Base-by-base conservation (phyloP, 495 filamentous ascomycete genomes). In the Oleoguttula mirabilis region DNA sequence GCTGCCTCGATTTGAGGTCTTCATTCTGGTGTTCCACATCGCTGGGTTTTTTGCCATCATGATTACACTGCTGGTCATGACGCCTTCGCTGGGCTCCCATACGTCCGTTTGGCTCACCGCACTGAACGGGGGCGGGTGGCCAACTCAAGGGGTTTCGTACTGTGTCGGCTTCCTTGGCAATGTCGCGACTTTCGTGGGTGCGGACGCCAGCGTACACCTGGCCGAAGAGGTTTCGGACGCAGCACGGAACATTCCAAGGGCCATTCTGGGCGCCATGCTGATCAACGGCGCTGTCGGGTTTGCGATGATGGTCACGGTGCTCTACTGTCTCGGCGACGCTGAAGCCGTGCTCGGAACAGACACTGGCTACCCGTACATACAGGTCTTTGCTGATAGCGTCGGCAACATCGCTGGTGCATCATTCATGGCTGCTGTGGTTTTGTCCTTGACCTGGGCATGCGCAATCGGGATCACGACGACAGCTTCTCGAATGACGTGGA, bases 281-380 rank as follows among this genome's bases (percentile, higher is more conserved):
- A 43, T 53, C 40, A 55, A 53, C 25, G 41, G 44, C 10, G 23
- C 15, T 7, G 39, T 50, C 2, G 47, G 35, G 10, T 43, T 49
- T 23, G 37, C 39, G 12, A 51, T 53, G 39, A 37, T 51, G 41
- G 33, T 55, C 21, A 41, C 47, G 1, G 21, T 55, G 16, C 40
- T 79, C 54, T 78, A 73, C 61, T 67, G 64, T 39, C 62, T 77
- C 28, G 60, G 52, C 22, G 62, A 77, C 45, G 49, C 75, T 3
- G 44, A 60, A 21, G 48, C 48, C 0, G 54, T 79, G 0, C 43
- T 69, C 24, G 59, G 59, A 31, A 67, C 71, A 2, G 46, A 62
- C 11, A 77, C 75, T 10, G 61, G 64, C 0, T 48, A 76, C 2
- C 75, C 76, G 0, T 66, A 76, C 31, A 52, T 77, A 23, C 64